These are phyloP conservation scores for Tanacetum coccineum DNA, from an alignment of 129 eudicot genomes.

Conservation along the genomic window DNA sequence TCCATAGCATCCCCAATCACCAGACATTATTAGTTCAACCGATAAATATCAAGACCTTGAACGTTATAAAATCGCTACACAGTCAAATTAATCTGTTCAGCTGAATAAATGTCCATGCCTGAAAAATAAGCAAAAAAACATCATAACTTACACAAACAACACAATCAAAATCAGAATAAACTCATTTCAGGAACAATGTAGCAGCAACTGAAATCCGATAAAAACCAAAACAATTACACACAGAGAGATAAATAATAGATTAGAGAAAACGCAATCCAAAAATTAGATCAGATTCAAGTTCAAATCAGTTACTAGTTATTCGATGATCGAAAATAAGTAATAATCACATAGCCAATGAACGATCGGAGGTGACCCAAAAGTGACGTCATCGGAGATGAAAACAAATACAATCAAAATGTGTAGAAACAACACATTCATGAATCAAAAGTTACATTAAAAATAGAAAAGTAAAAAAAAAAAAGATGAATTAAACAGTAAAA, in stretches of 20 bases:
- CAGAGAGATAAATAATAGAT: background rate
- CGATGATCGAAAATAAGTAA: slow-evolving; percentile 6
- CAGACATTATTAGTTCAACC: too few relatives aligned
- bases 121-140: slow-evolving; percentile 25
- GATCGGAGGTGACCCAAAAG: slow-evolving; percentile 3
- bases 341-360: background rate
- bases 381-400: slow-evolving; percentile 8
- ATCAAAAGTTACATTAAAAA: background rate
- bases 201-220: slow-evolving; percentile 5
- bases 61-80: slow-evolving; percentile 15
- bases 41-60: slow-evolving; percentile 17
- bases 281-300: slow-evolving; percentile 29
- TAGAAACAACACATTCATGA: background rate
- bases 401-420: background rate
- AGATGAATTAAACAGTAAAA: slow-evolving; percentile 22
- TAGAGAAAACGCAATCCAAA: background rate
- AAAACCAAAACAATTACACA: slow-evolving; percentile 1
- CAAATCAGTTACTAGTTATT: slow-evolving; percentile 14
- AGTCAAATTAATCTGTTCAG: slow-evolving; percentile 1
- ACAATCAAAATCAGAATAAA: too few relatives aligned
- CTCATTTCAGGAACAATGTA: slow-evolving; percentile 18
- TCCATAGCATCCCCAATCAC: too few relatives aligned
- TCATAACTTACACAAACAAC: too few relatives aligned
- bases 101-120: slow-evolving; percentile 25
- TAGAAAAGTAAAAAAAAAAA: background rate